Conservation (phyloP, 371 early-diverging fungal species). For the Mucor indicus region DNA sequence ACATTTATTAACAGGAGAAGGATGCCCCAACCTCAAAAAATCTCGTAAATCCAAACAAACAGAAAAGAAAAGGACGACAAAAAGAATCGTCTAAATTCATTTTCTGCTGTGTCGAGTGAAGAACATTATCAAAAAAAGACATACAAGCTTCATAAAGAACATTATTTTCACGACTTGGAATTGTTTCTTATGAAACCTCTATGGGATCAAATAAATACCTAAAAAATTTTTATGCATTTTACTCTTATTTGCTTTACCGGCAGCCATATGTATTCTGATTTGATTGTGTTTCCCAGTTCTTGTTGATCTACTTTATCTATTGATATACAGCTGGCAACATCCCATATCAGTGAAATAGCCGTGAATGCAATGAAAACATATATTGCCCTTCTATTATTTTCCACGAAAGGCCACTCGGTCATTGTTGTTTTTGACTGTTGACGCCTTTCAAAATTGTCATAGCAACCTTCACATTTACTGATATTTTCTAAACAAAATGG, state of each 20-base stretch:
- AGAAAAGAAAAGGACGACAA: not conserved
- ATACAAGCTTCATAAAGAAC: too few species aligned
- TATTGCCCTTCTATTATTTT: not conserved
- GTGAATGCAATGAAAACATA: too few species aligned
- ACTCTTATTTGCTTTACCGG: not conserved
- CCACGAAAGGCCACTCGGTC: too few species aligned
- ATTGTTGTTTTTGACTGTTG: too few species aligned
- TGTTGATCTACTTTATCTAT: not conserved
- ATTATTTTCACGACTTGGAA: too few species aligned
- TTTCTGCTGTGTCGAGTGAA: too few species aligned
- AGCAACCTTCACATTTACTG: too few species aligned
- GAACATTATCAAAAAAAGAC: not conserved
- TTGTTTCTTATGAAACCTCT: not conserved
- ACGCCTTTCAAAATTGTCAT: too few species aligned
- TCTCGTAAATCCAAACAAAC: constrained; percentile 9
- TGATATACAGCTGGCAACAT: not conserved
- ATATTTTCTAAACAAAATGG: too few species aligned
- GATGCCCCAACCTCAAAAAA: constrained; percentile 42
- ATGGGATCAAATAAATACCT: not conserved
- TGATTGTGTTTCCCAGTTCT: not conserved
- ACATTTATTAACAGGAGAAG: constrained; percentile 59
- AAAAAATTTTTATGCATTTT: not conserved
- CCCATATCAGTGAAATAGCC: not conserved
- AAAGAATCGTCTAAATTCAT: not conserved
- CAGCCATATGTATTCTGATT: not conserved